These are phyloP conservation scores for Phaffomyces opuntiae DNA, from an alignment of 805 yeast genomes.

Conservation along the genomic window DNA sequence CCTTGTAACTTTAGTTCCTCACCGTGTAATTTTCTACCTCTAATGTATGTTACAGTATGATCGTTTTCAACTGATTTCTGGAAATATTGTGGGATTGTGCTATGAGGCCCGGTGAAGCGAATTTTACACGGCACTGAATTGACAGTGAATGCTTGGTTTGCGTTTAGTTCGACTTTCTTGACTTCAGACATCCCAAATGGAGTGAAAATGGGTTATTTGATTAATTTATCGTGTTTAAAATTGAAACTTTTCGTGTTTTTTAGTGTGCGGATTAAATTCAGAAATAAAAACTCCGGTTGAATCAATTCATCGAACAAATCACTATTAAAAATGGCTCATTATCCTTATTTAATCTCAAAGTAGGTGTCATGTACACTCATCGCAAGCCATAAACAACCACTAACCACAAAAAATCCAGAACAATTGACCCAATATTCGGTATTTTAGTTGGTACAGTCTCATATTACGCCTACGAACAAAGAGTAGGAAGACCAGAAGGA, in stretches of 20 bases:
- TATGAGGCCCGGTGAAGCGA: conserved; percentile 16
- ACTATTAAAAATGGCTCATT: conserved; percentile 2
- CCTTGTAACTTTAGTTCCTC: conserved; percentile 6
- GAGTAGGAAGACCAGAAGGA: conserved; percentile 51
- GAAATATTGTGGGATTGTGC: conserved; percentile 12
- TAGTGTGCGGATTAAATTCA: no score
- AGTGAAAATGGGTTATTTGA: not conserved
- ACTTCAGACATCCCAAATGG: conserved; percentile 1
- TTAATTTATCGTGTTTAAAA: not conserved
- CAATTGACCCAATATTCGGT: conserved; percentile 61
- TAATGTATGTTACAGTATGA: conserved; percentile 22
- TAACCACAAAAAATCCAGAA: conserved; percentile 23
- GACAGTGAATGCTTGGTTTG: conserved; percentile 3
- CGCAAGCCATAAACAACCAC: not conserved
- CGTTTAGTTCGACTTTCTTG: not conserved
- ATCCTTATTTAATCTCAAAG: conserved; percentile 22
- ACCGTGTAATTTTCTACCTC: conserved; percentile 31
- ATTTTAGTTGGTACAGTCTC: conserved; percentile 54
- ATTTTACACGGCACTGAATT: conserved; percentile 24
- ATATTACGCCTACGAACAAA: conserved; percentile 55
- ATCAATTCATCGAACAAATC: no score
- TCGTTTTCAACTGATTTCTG: conserved; percentile 8
- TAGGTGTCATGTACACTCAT: conserved; percentile 3
- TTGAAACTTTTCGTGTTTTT: not conserved
- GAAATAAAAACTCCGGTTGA: no score